Percentiles rank a stretch among this genome's conserved stretches.
Conservation (phyloP, 1,139 yeast species). For the Sugiyamaella neomexicana region DNA sequence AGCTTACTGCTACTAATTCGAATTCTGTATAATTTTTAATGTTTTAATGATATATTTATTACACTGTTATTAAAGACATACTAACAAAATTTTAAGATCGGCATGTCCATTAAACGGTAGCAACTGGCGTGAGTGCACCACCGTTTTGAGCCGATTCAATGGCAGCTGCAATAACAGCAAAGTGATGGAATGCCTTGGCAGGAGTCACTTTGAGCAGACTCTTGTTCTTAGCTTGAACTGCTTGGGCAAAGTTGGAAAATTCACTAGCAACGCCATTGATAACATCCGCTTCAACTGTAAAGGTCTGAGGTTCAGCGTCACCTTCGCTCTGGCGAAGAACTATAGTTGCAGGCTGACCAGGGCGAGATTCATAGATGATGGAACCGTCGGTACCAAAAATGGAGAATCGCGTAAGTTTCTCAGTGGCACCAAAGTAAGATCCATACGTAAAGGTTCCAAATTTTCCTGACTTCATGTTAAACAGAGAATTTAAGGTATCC, state of each 20-base stretch:
- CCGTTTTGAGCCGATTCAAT: conserved; percentile 62
- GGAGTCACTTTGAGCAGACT: conserved; percentile 60
- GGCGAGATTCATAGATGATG: conserved; percentile 61
- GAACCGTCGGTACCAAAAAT: conserved; percentile 82
- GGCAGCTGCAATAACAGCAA: conserved; percentile 85
- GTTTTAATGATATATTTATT: not conserved
- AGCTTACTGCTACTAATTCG: not conserved
- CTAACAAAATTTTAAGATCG: too few species aligned
- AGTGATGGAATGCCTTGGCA: conserved; percentile 81
- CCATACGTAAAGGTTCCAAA: conserved; percentile 91
- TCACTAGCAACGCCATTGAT: conserved; percentile 66
- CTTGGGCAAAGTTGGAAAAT: conserved; percentile 71
- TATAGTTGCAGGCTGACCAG: conserved; percentile 49
- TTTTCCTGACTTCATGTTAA: conserved; percentile 59
- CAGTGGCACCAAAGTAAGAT: conserved; percentile 84
- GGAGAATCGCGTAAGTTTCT: conserved; percentile 62
- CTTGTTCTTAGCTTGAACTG: conserved; percentile 65
- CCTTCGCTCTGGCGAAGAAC: conserved; percentile 50
- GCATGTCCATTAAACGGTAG: conserved; percentile 21
- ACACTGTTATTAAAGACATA: too few species aligned
- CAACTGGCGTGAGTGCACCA: conserved; percentile 61
- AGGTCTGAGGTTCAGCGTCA: conserved; percentile 46
- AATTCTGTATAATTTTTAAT: conserved; percentile 2
- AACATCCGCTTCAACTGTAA: conserved; percentile 50
- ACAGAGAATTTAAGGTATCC: conserved; percentile 72